Conservation (phyloP, 1,139 yeast genomes). For the Citeromyces siamensis region DNA sequence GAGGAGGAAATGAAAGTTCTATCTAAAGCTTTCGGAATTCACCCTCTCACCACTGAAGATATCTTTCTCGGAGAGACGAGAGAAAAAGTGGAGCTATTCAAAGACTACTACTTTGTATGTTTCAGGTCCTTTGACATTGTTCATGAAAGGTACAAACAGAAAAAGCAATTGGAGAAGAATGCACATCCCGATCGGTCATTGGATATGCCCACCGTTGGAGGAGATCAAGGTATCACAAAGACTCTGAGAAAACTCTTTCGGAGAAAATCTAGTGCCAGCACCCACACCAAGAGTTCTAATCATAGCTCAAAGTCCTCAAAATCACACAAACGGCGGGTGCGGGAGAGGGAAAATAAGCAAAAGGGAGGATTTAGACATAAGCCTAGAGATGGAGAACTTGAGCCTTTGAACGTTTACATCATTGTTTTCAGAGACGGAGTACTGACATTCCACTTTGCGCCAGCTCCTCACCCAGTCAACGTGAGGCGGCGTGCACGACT, state of each 20-base stretch:
- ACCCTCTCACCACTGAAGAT: slow-evolving; percentile 93
- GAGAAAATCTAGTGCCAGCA: slow-evolving; percentile 2
- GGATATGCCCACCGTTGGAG: slow-evolving; percentile 4
- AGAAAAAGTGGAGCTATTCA: slow-evolving; percentile 88
- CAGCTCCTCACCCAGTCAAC: slow-evolving; percentile 93
- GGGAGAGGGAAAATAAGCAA: slow-evolving; percentile 8
- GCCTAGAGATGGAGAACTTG: slow-evolving; percentile 63
- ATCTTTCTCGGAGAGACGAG: slow-evolving; percentile 89
- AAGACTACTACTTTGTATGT: slow-evolving; percentile 83
- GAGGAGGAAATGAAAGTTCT: slow-evolving; percentile 94
- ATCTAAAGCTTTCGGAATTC: slow-evolving; percentile 86
- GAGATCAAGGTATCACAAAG: slow-evolving; percentile 3
- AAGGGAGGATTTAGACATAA: slow-evolving; percentile 14
- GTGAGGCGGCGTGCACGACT: slow-evolving; percentile 88
- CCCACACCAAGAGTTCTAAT: neutral
- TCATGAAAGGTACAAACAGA: slow-evolving; percentile 48
- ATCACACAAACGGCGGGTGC: slow-evolving; percentile 6
- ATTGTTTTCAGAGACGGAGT: slow-evolving; percentile 88
- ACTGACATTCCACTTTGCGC: slow-evolving; percentile 84
- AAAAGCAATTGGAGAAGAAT: slow-evolving; percentile 17
- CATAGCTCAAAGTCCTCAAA: neutral
- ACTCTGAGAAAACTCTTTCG: slow-evolving; percentile 3
- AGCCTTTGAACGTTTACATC: slow-evolving; percentile 87
- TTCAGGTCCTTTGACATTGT: slow-evolving; percentile 88
- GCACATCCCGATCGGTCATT: slow-evolving; percentile 7